Evolutionary conservation across 768 basidiomycete genomes (phyloP).

Genomic region (Nidularia pulvinata): DNA sequence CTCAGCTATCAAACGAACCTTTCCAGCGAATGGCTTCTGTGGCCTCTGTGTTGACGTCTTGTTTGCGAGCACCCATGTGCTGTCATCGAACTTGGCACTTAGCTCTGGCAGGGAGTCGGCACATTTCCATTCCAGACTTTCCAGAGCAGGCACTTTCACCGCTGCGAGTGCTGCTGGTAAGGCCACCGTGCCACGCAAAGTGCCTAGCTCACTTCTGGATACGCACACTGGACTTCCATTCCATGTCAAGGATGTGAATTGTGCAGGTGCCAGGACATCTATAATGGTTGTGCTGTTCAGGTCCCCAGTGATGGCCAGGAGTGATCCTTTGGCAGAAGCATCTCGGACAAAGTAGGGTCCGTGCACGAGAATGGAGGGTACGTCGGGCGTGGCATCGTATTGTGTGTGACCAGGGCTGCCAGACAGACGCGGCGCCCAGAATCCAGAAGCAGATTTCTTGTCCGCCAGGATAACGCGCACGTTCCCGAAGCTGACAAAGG

Average conservation of each 20-base stretch:
- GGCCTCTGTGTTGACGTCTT: slow-evolving; percentile 60
- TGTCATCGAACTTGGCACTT: slow-evolving; percentile 47
- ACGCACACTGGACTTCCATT: slow-evolving; percentile 46
- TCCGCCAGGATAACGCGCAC: slow-evolving; percentile 56
- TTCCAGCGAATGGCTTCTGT: slow-evolving; percentile 53
- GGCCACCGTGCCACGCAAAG: slow-evolving; percentile 29
- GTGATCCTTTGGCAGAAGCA: slow-evolving; percentile 17
- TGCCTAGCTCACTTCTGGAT: slow-evolving; percentile 20
- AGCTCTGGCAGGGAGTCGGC: slow-evolving; percentile 66
- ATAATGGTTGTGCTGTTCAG: slow-evolving; percentile 49
- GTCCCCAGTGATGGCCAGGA: slow-evolving; percentile 45
- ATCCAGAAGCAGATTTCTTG: slow-evolving; percentile 52
- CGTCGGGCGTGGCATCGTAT: slow-evolving; percentile 23
- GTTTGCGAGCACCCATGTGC: slow-evolving; percentile 54
- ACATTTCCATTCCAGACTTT: slow-evolving; percentile 50
- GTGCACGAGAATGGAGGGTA: slow-evolving; percentile 24
- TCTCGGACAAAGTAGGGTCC: slow-evolving; percentile 33
- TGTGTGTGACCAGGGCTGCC: slow-evolving; percentile 12
- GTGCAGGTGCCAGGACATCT: slow-evolving; percentile 50
- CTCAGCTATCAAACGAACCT: slow-evolving; percentile 25
- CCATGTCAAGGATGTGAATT: slow-evolving; percentile 50
- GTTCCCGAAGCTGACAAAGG: slow-evolving; percentile 42
- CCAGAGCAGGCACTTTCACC: slow-evolving; percentile 36
- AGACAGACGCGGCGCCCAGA: slow-evolving; percentile 59
- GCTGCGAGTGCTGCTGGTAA: slow-evolving; percentile 25